phyloP scores from a whole-genome alignment of 306 rosid species.

The Rosa rugosa region DNA sequence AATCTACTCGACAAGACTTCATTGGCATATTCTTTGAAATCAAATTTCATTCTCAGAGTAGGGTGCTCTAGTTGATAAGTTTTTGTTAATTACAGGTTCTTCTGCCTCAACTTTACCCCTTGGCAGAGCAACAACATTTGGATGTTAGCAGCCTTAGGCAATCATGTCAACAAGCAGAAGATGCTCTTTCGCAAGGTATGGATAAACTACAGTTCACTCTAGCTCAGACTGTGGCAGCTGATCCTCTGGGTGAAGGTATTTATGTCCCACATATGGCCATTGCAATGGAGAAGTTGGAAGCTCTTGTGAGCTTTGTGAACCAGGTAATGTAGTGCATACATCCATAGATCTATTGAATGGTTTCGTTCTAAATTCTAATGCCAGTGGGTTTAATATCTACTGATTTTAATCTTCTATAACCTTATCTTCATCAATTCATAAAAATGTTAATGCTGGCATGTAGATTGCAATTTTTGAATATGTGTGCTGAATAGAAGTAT shows the following conservation, averaged over 20 bases:
- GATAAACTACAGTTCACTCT: constrained; percentile 71
- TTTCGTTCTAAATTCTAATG: neutral
- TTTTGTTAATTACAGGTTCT: constrained; percentile 58
- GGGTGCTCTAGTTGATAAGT: constrained; percentile 13
- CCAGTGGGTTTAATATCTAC: neutral
- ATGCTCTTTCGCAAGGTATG: constrained; percentile 88
- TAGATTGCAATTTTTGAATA: neutral
- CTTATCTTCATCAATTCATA: neutral
- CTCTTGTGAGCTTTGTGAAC: constrained; percentile 61
- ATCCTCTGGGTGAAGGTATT: constrained; percentile 51
- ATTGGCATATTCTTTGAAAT: neutral
- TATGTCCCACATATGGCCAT: constrained; percentile 46
- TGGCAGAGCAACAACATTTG: constrained; percentile 60
- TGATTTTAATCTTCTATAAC: neutral
- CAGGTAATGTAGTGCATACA: constrained; percentile 51
- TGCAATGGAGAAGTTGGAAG: constrained; percentile 83
- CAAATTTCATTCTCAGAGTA: neutral
- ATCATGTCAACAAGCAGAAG: constrained; percentile 94
- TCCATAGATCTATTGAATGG: neutral
- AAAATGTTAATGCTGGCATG: neutral
- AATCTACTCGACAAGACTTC: neutral
- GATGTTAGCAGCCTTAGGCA: constrained; percentile 58
- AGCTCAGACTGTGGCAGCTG: constrained; percentile 55
- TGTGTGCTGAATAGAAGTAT: neutral
- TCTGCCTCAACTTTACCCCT: constrained; percentile 56